phyloP scores from a whole-genome alignment of 805 yeast genomes.

The Candida tammaniensis region DNA sequence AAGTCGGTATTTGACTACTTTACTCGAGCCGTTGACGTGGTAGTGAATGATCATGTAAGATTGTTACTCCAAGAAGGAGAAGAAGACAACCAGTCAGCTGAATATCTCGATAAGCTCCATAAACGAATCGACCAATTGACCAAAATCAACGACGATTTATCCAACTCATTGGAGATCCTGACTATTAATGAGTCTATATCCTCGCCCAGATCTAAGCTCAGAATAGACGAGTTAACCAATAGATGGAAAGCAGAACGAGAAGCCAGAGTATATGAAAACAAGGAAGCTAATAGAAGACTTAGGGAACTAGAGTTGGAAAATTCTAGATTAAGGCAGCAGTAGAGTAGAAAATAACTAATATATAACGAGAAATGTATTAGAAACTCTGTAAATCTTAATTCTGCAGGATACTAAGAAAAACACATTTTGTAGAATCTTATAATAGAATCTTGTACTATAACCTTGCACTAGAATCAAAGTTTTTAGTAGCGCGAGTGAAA shows the following conservation, averaged over 20 bases:
- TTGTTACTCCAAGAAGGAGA: slow-evolving; percentile 36
- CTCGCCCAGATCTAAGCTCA: slow-evolving; percentile 26
- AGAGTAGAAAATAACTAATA: neutral
- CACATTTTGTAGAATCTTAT: too few species aligned
- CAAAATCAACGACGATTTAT: slow-evolving; percentile 19
- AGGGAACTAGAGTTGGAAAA: slow-evolving; percentile 57
- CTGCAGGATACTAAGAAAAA: too few species aligned
- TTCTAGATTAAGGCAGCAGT: slow-evolving; percentile 25
- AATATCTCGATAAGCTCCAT: slow-evolving; percentile 22
- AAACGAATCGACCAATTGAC: slow-evolving; percentile 26
- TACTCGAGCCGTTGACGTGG: slow-evolving; percentile 57
- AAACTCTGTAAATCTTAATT: too few species aligned
- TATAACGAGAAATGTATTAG: neutral
- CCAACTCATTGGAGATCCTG: slow-evolving; percentile 10
- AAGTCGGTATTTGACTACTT: slow-evolving; percentile 53
- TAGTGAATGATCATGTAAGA: slow-evolving; percentile 54
- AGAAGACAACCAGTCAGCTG: slow-evolving; percentile 14
- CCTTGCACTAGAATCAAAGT: neutral
- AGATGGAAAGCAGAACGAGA: slow-evolving; percentile 74
- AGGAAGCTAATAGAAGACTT: slow-evolving; percentile 52
- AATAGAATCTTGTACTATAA: neutral
- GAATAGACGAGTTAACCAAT: slow-evolving; percentile 60
- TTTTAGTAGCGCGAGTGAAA: slow-evolving; percentile 3
- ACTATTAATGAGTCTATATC: slow-evolving; percentile 7
- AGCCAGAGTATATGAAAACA: slow-evolving; percentile 58